Conservation (phyloP, 176 grass and related monocot species). For the Themeda triandra region DNA sequence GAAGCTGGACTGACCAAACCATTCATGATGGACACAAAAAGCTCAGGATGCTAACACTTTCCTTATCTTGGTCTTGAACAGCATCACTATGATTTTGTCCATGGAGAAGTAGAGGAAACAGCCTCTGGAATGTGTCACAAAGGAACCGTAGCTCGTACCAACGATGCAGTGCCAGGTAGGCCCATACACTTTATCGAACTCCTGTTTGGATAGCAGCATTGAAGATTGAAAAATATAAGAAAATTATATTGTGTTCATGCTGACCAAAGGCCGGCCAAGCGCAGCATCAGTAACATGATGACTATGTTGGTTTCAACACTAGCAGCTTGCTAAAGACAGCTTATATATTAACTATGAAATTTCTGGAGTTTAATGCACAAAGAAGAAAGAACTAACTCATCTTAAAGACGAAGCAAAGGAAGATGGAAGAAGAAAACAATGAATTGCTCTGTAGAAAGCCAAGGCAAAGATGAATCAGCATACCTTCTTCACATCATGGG, state of each 20-base stretch:
- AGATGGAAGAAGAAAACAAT: not conserved
- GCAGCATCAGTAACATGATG: not conserved
- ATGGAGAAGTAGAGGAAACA: slow-evolving; percentile 90
- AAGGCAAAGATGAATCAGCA: slow-evolving; percentile 2
- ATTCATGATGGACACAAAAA: not conserved
- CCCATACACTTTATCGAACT: slow-evolving; percentile 79
- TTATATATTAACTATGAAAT: not conserved
- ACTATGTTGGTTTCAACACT: not conserved
- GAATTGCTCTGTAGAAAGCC: not conserved
- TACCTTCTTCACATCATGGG: slow-evolving; percentile 86
- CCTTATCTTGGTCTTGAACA: slow-evolving; percentile 78
- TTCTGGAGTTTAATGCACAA: not conserved
- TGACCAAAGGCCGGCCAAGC: not conserved
- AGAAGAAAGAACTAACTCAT: not conserved
- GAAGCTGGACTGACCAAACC: slow-evolving; percentile 13
- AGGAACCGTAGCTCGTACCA: slow-evolving; percentile 70
- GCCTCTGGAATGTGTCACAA: slow-evolving; percentile 67
- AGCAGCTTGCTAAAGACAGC: not conserved
- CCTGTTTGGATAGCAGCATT: slow-evolving; percentile 36
- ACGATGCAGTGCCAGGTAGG: slow-evolving; percentile 84
- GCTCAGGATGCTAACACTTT: slow-evolving; percentile 41
- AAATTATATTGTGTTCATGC: not conserved
- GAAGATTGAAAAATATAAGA: not conserved
- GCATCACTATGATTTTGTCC: slow-evolving; percentile 77
- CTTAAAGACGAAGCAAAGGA: not conserved